A percentile compares a stretch with the other conserved stretches of the same genome.
These are phyloP conservation scores for Petunia secreta DNA, from an alignment of 257 asterid species.

Conservation along the genomic window DNA sequence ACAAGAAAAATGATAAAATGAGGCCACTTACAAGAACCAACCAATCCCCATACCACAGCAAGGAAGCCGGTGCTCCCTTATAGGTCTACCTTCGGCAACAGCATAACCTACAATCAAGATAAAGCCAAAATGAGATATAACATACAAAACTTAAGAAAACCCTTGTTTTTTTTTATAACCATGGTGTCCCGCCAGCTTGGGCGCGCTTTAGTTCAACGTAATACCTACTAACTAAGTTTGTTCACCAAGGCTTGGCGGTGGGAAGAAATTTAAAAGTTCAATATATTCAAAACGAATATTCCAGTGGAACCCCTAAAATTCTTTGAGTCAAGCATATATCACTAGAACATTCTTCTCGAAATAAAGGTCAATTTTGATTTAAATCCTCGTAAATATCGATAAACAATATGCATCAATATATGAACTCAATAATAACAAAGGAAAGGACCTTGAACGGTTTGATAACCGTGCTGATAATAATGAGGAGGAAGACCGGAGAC, in stretches of 20 bases:
- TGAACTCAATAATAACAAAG: neutral
- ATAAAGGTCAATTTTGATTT: neutral
- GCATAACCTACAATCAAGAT: constrained; percentile 55
- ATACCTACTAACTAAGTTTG: too few relatives aligned
- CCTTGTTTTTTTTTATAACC: too few relatives aligned
- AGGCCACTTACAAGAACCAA: constrained; percentile 81
- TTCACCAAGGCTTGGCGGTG: too few relatives aligned
- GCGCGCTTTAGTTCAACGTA: too few relatives aligned
- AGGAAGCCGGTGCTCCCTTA: constrained; percentile 73
- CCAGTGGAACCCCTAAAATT: too few relatives aligned
- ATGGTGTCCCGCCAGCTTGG: too few relatives aligned
- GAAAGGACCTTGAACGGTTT: constrained; percentile 59
- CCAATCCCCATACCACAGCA: constrained; percentile 95
- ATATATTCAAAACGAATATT: too few relatives aligned
- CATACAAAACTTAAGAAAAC: too few relatives aligned
- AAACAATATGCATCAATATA: neutral
- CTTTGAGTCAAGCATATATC: too few relatives aligned
- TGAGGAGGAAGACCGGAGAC: constrained; percentile 46
- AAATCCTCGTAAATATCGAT: neutral
- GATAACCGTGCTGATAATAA: constrained; percentile 72
- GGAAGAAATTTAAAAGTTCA: too few relatives aligned
- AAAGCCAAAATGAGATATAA: neutral
- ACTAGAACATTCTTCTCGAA: neutral
- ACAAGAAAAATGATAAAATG: neutral
- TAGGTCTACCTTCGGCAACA: constrained; percentile 53